Conservation (phyloP, 208 protist genomes). For the Trypanosoma brucei region DNA sequence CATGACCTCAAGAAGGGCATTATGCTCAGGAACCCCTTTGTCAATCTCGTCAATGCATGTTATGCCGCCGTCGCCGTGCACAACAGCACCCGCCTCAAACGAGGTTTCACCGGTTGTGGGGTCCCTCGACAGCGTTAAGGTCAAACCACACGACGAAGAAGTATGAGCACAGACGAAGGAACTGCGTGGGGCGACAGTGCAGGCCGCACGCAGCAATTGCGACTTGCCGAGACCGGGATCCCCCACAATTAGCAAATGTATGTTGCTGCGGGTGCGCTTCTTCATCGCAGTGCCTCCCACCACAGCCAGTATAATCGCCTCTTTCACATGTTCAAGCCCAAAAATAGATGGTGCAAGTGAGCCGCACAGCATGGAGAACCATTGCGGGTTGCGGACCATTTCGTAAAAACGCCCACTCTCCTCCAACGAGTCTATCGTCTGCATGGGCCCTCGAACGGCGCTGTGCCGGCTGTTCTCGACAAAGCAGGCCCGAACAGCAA, state of each 20-base stretch:
- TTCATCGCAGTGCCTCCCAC: constrained; percentile 88
- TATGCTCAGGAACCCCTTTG: constrained; percentile 95
- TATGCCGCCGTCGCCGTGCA: constrained; percentile 96
- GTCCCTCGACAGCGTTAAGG: constrained; percentile 95
- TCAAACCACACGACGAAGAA: constrained; percentile 96
- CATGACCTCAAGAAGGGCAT: constrained; percentile 99
- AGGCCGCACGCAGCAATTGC: constrained; percentile 93
- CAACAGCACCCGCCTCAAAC: constrained; percentile 97
- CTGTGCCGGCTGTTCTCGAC: constrained; percentile 23
- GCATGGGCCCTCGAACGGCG: background rate
- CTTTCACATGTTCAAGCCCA: constrained; percentile 96
- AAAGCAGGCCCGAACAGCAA: constrained; percentile 36
- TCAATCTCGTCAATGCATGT: constrained; percentile 99
- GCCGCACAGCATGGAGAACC: constrained; percentile 81
- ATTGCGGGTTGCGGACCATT: constrained; percentile 82
- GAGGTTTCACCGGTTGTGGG: constrained; percentile 84
- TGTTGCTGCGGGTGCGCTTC: constrained; percentile 56
- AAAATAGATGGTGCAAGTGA: constrained; percentile 97
- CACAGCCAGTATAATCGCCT: constrained; percentile 92
- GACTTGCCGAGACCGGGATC: constrained; percentile 97
- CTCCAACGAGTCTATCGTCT: constrained; percentile 39
- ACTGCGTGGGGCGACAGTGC: constrained; percentile 91
- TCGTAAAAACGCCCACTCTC: constrained; percentile 78
- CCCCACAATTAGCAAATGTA: constrained; percentile 97
- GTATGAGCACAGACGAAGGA: constrained; percentile 99